Percentiles rank a stretch among this genome's conserved stretches.
Evolutionary conservation across 2,329 filamentous ascomycete genomes (phyloP).

Genomic region (Fusarium floridanum): DNA sequence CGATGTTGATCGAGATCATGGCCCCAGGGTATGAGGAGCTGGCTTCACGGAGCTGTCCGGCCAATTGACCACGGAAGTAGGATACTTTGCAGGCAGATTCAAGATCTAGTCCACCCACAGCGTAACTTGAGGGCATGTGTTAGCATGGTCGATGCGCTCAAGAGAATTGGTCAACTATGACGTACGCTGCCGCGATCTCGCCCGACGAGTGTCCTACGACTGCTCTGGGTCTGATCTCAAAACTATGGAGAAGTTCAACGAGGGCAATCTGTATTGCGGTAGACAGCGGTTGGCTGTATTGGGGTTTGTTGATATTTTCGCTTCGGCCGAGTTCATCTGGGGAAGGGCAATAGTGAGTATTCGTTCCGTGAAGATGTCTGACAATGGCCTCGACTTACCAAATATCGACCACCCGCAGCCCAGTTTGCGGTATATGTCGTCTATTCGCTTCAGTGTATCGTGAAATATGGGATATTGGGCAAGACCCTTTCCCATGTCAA

Average conservation of each 20-base stretch:
- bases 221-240: slow-evolving; percentile 52
- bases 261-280: slow-evolving; percentile 62
- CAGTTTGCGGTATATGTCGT: background rate
- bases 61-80: slow-evolving; percentile 59
- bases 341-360: background rate
- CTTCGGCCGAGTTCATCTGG: background rate
- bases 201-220: slow-evolving; percentile 61
- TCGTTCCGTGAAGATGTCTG: background rate
- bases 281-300: slow-evolving; percentile 56
- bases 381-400: background rate
- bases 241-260: slow-evolving; percentile 56
- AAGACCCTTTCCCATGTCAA: slow-evolving; percentile 47
- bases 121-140: slow-evolving; percentile 1
- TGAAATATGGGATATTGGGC: slow-evolving; percentile 19
- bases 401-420: background rate
- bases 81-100: slow-evolving; percentile 56
- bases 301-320: slow-evolving; percentile 49
- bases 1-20: slow-evolving; percentile 45
- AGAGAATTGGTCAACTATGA: slow-evolving; percentile 46
- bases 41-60: slow-evolving; percentile 34
- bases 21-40: slow-evolving; percentile 20
- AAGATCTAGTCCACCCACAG: slow-evolving; percentile 16
- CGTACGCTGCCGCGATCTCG: slow-evolving; percentile 62
- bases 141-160: background rate
- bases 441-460: slow-evolving; percentile 13